Evolutionary conservation across 768 basidiomycete species (phyloP).

Genomic region (Punctularia strigosozonata): DNA sequence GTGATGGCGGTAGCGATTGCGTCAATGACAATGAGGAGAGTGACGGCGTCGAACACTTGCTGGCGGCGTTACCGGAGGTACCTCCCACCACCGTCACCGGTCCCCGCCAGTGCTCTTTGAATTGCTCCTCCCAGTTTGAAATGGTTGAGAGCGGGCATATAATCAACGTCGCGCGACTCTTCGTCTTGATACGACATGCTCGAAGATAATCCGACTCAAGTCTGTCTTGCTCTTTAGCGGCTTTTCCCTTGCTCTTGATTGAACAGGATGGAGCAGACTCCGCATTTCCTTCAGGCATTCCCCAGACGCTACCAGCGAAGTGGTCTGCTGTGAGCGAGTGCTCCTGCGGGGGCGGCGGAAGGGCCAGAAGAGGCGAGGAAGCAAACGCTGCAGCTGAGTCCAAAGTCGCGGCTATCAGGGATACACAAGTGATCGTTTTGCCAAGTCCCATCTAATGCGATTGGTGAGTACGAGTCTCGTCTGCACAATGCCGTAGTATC

Average conservation of each 20-base stretch:
- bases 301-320: conserved; percentile 75
- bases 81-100: conserved; percentile 79
- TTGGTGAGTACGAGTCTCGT: conserved; percentile 7
- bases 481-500: not conserved
- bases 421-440: conserved; percentile 93
- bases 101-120: conserved; percentile 93
- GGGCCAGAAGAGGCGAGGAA: conserved; percentile 33
- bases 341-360: conserved; percentile 25
- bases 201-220: conserved; percentile 59
- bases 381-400: conserved; percentile 57
- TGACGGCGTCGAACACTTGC: conserved; percentile 19
- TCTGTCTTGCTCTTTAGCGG: conserved; percentile 56
- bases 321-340: conserved; percentile 33
- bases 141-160: conserved; percentile 95
- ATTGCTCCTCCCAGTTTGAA: conserved; percentile 98
- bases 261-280: conserved; percentile 16
- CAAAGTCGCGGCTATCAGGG: conserved; percentile 83
- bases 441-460: conserved; percentile 87
- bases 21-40: too few relatives aligned
- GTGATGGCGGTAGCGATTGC: conserved; percentile 20
- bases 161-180: conserved; percentile 87
- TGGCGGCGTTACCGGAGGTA: conserved; percentile 42
- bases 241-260: conserved; percentile 54
- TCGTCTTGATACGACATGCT: conserved; percentile 65
- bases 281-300: conserved; percentile 50